Conservation (phyloP, 2,329 filamentous ascomycete genomes). For the Penicillium sp. region DNA sequence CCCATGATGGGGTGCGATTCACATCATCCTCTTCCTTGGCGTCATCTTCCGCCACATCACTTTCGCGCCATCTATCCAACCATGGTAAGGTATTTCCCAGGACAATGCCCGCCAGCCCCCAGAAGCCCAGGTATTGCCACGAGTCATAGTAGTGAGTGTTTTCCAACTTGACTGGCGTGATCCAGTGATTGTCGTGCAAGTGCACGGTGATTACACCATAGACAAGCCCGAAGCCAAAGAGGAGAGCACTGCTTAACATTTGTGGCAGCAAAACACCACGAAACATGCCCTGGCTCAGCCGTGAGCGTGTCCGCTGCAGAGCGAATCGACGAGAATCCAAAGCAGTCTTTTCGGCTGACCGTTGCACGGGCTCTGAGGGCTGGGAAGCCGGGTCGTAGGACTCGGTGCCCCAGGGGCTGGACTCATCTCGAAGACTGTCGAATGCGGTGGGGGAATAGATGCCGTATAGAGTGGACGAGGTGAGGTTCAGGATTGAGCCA, state of each 20-base stretch:
- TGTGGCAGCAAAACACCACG: conserved; percentile 49
- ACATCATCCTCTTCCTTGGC: conserved; percentile 23
- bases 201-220: conserved; percentile 79
- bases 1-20: conserved; percentile 53
- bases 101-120: conserved; percentile 72
- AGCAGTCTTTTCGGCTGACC: conserved; percentile 34
- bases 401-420: conserved; percentile 73
- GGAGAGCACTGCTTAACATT: conserved; percentile 53
- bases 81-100: conserved; percentile 77
- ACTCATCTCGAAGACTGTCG: conserved; percentile 51
- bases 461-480: conserved; percentile 79
- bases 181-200: conserved; percentile 62
- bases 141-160: conserved; percentile 47
- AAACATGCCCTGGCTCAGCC: conserved; percentile 34
- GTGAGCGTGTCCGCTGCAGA: conserved; percentile 31
- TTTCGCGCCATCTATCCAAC: conserved; percentile 71
- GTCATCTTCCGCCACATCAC: conserved; percentile 34
- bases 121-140: conserved; percentile 68
- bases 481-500: conserved; percentile 77
- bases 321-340: conserved; percentile 23
- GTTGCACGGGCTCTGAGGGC: conserved; percentile 24
- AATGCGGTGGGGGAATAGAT: conserved; percentile 72
- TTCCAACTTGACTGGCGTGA: conserved; percentile 58
- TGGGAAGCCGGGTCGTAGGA: conserved; percentile 59
- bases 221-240: conserved; percentile 72